These are phyloP conservation scores for Rosa multiflora DNA, from an alignment of 306 rosid species.

Conservation along the genomic window DNA sequence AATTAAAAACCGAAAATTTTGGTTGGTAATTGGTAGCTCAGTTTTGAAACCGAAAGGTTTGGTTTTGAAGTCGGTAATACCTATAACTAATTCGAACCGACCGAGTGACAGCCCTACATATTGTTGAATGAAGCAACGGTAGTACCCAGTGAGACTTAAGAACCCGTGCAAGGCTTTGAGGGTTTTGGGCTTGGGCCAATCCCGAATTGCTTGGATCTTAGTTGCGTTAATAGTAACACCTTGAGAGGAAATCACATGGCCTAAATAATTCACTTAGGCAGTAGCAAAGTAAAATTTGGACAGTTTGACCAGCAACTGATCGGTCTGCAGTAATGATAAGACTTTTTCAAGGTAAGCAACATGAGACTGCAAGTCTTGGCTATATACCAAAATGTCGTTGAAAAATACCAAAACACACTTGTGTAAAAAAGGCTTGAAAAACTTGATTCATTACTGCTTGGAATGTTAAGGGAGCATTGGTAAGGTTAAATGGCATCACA, in stretches of 20 bases:
- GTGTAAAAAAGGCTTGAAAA: neutral
- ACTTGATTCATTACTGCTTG: neutral
- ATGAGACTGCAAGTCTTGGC: neutral
- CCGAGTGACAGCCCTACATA: too few species aligned
- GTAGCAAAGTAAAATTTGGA: neutral
- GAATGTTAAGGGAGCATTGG: conserved; percentile 1
- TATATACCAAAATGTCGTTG: neutral
- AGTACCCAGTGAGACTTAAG: neutral
- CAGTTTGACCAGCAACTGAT: neutral
- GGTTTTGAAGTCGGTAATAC: too few species aligned
- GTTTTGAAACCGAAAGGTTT: too few species aligned
- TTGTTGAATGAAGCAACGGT: rapidly evolving
- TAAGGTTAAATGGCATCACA: neutral
- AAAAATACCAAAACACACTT: neutral
- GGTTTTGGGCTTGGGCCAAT: neutral
- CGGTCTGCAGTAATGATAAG: neutral
- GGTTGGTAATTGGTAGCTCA: too few species aligned
- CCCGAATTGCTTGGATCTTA: neutral
- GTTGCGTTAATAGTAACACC: rapidly evolving
- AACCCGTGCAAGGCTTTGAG: neutral
- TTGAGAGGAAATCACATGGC: neutral
- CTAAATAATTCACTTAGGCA: neutral
- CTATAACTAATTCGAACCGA: too few species aligned
- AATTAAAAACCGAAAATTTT: too few species aligned
- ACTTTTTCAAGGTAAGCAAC: neutral